phyloP scores from a whole-genome alignment of 305 asterid genomes.

The Fraxinus baroniana region DNA sequence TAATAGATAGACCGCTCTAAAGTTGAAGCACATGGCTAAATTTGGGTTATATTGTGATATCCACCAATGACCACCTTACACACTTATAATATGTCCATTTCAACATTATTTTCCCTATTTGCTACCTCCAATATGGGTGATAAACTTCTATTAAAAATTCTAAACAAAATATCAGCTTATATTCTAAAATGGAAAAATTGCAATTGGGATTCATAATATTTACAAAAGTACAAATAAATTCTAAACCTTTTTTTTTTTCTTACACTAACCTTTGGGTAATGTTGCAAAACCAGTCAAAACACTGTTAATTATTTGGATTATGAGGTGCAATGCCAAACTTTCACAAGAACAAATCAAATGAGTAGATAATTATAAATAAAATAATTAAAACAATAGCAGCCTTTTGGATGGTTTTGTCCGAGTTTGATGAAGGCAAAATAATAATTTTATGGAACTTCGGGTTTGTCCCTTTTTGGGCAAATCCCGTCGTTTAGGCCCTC shows the following conservation, averaged over 20 bases:
- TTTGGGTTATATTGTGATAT: conserved; percentile 24
- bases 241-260: too few relatives aligned
- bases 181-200: background rate
- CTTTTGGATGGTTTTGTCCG: too few relatives aligned
- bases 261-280: too few relatives aligned
- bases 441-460: too few relatives aligned
- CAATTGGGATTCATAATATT: background rate
- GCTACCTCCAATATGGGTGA: background rate
- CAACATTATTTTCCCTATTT: background rate
- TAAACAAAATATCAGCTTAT: background rate
- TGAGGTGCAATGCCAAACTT: background rate
- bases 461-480: too few relatives aligned
- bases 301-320: too few relatives aligned
- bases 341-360: background rate
- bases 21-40: background rate
- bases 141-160: background rate
- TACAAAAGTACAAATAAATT: background rate
- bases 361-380: background rate
- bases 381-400: background rate
- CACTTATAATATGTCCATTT: conserved; percentile 26
- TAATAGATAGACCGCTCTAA: conserved; percentile 13
- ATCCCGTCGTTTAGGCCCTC: too few relatives aligned
- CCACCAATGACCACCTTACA: conserved; percentile 38
- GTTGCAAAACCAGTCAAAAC: too few relatives aligned
- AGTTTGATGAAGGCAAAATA: too few relatives aligned